Conservation (phyloP, 371 early-diverging fungal genomes). For the Haplosporangium sp. region DNA sequence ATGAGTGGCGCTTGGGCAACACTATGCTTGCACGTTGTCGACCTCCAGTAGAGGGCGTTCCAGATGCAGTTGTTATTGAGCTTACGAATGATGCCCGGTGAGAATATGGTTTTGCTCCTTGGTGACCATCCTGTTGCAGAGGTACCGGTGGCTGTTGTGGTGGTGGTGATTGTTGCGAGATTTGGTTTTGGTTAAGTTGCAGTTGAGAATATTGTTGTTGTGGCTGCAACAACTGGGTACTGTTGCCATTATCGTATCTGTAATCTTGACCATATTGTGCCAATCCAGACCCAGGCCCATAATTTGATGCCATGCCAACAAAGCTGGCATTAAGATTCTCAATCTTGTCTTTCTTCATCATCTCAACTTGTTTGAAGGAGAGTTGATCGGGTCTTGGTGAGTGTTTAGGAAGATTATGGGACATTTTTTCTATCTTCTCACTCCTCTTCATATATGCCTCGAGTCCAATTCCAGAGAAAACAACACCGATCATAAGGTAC, state of each 20-base stretch:
- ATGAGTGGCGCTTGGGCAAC: slow-evolving; percentile 34
- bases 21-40: slow-evolving; percentile 47
- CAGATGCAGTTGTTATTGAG: slow-evolving; percentile 39
- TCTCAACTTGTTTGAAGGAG: slow-evolving; percentile 51
- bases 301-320: slow-evolving; percentile 43
- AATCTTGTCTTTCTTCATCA: slow-evolving; percentile 57
- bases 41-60: slow-evolving; percentile 25
- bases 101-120: slow-evolving; percentile 19
- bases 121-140: not conserved
- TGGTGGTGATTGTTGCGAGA: slow-evolving; percentile 19
- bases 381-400: slow-evolving; percentile 46
- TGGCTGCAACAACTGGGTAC: slow-evolving; percentile 29
- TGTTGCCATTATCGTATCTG: slow-evolving; percentile 37
- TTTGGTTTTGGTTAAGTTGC: slow-evolving; percentile 1
- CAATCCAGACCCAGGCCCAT: slow-evolving; percentile 20
- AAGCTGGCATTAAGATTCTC: slow-evolving; percentile 31
- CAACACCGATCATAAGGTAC: slow-evolving; percentile 89
- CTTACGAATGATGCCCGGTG: slow-evolving; percentile 45
- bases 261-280: slow-evolving; percentile 40
- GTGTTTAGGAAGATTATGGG: slow-evolving; percentile 46
- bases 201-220: slow-evolving; percentile 8
- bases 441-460: slow-evolving; percentile 78
- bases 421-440: slow-evolving; percentile 52
- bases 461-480: slow-evolving; percentile 88
- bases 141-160: slow-evolving; percentile 6